These are phyloP conservation scores for Beta macrorhiza DNA, from an alignment of 179 eudicot genomes.

Conservation along the genomic window DNA sequence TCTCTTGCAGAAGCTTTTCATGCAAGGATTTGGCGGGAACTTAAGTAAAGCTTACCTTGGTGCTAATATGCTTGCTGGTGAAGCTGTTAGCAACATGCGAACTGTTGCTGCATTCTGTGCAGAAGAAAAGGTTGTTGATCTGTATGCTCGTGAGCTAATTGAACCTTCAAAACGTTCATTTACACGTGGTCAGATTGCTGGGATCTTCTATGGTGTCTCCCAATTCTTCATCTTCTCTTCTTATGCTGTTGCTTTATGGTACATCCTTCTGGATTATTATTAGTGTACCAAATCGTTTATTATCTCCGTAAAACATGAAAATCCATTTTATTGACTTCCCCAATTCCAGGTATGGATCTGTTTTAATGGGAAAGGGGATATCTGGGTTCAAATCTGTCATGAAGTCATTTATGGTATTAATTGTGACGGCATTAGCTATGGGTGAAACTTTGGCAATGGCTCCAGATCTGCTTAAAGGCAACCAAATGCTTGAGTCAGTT, in stretches of 20 bases:
- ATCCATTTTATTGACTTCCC: background rate
- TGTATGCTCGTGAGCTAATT: conserved; percentile 68
- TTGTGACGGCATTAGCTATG: conserved; percentile 89
- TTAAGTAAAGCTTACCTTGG: conserved; percentile 83
- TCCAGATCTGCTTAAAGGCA: conserved; percentile 87
- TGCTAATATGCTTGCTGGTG: conserved; percentile 97
- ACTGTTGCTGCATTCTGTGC: conserved; percentile 93
- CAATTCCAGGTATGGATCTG: conserved; percentile 87
- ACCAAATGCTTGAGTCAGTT: conserved; percentile 82
- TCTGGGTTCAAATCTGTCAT: conserved; percentile 81
- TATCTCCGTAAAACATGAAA: background rate
- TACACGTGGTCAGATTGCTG: conserved; percentile 86
- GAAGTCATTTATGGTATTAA: conserved; percentile 89
- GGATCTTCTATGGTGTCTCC: conserved; percentile 78
- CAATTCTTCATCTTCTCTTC: conserved; percentile 95
- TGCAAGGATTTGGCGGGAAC: conserved; percentile 96
- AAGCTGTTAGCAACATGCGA: conserved; percentile 86
- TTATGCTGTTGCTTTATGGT: conserved; percentile 95
- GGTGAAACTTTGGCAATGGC: conserved; percentile 96
- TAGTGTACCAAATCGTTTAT: background rate
- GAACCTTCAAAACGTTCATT: conserved; percentile 78
- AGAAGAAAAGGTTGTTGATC: conserved; percentile 73
- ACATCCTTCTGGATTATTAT: conserved; percentile 20
- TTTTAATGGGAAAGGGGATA: conserved; percentile 72
- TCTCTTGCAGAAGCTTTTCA: conserved; percentile 77